Conservation (phyloP, 176 grass and related monocot species). For the Leersia perrieri region DNA sequence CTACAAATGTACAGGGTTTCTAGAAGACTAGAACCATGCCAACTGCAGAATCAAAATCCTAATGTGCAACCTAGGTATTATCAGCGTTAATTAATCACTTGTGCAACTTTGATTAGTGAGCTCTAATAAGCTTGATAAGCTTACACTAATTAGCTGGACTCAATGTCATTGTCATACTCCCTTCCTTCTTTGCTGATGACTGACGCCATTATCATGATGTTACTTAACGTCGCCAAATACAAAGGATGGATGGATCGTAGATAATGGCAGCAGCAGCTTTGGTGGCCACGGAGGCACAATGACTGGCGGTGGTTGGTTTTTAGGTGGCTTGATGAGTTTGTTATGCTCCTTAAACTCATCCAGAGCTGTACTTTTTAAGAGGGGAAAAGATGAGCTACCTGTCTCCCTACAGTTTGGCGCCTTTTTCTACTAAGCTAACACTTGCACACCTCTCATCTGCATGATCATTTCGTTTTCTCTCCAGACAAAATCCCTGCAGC, state of each 20-base stretch:
- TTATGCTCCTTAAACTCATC: background rate
- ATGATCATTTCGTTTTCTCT: background rate
- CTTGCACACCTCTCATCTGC: background rate
- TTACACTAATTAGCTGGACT: background rate
- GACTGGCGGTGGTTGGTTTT: constrained; percentile 16
- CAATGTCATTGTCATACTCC: background rate
- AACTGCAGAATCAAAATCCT: background rate
- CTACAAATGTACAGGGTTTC: background rate
- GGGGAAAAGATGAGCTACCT: background rate
- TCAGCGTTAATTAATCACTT: background rate
- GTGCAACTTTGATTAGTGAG: background rate
- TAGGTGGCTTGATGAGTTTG: constrained; percentile 33
- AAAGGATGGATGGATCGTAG: background rate
- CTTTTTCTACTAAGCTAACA: background rate
- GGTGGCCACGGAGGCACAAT: constrained; percentile 26
- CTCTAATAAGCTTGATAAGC: background rate
- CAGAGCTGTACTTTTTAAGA: constrained; percentile 16
- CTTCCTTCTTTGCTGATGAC: background rate
- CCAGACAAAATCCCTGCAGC: background rate
- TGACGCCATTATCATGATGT: background rate
- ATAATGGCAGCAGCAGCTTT: background rate
- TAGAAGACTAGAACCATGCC: background rate
- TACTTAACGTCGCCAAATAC: background rate
- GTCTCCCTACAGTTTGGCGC: constrained; percentile 5
- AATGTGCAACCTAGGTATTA: background rate